These are phyloP conservation scores for Cunninghamia lanceolata DNA, from an alignment of 75 land plant genomes.

Conservation along the genomic window DNA sequence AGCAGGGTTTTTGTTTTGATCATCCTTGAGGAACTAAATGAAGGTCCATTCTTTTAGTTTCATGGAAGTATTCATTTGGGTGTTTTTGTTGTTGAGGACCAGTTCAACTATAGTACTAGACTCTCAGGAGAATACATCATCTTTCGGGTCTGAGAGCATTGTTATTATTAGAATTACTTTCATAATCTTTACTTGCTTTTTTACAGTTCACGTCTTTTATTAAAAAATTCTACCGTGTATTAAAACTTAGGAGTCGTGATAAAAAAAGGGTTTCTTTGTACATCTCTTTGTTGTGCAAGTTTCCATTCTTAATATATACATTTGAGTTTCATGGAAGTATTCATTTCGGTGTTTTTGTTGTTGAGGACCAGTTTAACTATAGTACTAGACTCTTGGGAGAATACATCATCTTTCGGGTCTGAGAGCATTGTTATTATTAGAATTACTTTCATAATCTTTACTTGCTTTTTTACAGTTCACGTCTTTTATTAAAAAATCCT, in stretches of 20 bases:
- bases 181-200: neutral
- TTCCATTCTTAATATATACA: too few relatives aligned
- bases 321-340: too few relatives aligned
- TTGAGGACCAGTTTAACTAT: neutral
- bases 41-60: neutral
- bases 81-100: neutral
- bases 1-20: neutral
- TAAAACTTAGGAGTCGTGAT: neutral
- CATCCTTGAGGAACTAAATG: neutral
- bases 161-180: neutral
- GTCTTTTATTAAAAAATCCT: neutral
- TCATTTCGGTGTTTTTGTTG: neutral
- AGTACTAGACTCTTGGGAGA: neutral
- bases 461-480: neutral
- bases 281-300: neutral
- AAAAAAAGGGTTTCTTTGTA: neutral
- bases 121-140: neutral
- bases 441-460: neutral
- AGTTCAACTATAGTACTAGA: neutral
- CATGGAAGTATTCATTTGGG: neutral
- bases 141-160: neutral
- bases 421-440: neutral
- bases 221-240: neutral
- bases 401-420: neutral
- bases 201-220: neutral